Evolutionary conservation across 768 basidiomycete genomes (phyloP).

Genomic region (Leccinum boreale): DNA sequence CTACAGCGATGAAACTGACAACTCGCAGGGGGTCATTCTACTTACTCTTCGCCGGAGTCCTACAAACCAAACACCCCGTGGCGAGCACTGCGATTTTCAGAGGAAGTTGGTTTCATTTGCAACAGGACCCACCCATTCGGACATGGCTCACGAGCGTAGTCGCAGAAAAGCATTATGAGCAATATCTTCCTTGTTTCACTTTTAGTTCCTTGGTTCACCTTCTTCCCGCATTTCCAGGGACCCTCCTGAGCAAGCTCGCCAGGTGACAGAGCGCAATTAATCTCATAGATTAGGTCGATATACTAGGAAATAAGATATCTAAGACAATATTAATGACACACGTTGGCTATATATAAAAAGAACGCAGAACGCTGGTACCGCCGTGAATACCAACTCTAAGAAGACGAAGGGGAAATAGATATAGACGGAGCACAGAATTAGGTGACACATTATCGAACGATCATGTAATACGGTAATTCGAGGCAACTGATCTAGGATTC

Average conservation of each 20-base stretch:
- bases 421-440: background rate
- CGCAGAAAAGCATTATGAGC: background rate
- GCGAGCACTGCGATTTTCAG: too few relatives aligned
- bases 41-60: too few relatives aligned
- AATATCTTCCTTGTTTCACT: background rate
- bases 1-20: too few relatives aligned
- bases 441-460: background rate
- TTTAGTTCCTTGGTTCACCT: background rate
- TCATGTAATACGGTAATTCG: background rate
- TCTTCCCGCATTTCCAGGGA: background rate
- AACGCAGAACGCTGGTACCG: background rate
- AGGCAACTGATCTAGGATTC: background rate
- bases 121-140: too few relatives aligned
- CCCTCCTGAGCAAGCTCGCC: background rate
- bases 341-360: background rate
- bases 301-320: background rate
- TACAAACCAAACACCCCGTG: too few relatives aligned
- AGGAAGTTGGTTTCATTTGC: too few relatives aligned
- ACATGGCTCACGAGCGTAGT: background rate
- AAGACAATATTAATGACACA: background rate
- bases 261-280: background rate
- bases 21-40: too few relatives aligned
- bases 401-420: background rate
- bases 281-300: background rate
- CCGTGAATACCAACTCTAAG: background rate